Conservation (phyloP, 177 flowering plant genomes). For the Vitis hybrid region DNA sequence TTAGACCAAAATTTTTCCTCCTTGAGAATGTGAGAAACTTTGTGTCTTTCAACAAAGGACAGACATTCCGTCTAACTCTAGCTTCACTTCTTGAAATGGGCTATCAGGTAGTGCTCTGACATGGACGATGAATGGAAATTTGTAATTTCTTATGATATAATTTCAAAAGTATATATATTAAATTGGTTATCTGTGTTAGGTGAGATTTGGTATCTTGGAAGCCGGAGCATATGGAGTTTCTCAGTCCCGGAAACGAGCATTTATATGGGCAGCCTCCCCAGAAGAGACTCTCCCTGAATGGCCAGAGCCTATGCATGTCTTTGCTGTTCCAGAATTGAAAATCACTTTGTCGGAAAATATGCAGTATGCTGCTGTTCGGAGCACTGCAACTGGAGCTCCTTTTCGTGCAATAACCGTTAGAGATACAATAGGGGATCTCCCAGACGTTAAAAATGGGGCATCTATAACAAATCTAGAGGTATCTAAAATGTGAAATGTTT, state of each 20-base stretch:
- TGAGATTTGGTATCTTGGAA: conserved; percentile 82
- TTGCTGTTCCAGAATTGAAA: conserved; percentile 78
- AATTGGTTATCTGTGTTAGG: conserved; percentile 32
- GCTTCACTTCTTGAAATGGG: conserved; percentile 99
- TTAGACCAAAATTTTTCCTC: conserved; percentile 82
- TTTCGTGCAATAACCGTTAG: conserved; percentile 87
- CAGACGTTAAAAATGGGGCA: conserved; percentile 81
- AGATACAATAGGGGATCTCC: conserved; percentile 95
- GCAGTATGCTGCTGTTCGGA: conserved; percentile 82
- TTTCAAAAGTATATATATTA: background rate
- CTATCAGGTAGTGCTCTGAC: conserved; percentile 68
- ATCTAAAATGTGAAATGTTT: background rate
- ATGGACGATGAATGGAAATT: background rate
- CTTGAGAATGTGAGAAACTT: conserved; percentile 93
- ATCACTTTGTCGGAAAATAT: conserved; percentile 47
- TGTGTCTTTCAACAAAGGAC: conserved; percentile 95
- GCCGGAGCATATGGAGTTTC: conserved; percentile 93
- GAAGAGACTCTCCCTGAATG: conserved; percentile 84
- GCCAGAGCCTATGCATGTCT: conserved; percentile 99
- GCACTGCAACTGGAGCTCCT: conserved; percentile 89
- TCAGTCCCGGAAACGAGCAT: conserved; percentile 88
- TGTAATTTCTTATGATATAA: background rate
- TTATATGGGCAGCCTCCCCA: conserved; percentile 98
- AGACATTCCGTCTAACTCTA: conserved; percentile 81
- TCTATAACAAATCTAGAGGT: conserved; percentile 55